Conservation (phyloP, 345 rosid genomes). For the Boechera divaricarpa region DNA sequence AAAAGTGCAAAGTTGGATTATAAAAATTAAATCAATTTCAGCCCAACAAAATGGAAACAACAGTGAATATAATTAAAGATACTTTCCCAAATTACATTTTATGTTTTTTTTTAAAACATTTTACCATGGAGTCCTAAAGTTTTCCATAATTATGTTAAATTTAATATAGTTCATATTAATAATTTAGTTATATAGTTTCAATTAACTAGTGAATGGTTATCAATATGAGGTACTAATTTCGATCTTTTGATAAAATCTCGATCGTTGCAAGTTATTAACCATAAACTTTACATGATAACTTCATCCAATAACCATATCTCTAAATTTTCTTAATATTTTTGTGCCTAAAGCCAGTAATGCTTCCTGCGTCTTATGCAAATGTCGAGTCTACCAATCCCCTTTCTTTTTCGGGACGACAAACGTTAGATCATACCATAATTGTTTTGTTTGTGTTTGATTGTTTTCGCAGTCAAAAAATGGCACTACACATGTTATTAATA, state of each 20-base stretch:
- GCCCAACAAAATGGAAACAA: not conserved
- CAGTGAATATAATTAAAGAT: too few species aligned
- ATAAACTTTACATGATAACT: not conserved
- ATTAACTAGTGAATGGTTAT: too few species aligned
- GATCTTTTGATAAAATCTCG: not conserved
- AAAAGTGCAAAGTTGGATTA: too few species aligned
- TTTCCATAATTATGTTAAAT: too few species aligned
- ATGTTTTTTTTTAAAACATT: too few species aligned
- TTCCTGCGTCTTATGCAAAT: not conserved
- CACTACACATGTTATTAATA: not conserved
- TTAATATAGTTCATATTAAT: too few species aligned
- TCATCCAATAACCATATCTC: not conserved
- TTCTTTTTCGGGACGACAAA: not conserved
- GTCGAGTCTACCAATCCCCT: not conserved
- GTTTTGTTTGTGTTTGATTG: not conserved
- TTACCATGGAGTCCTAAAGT: too few species aligned
- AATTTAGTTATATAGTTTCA: too few species aligned
- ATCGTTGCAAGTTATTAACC: not conserved
- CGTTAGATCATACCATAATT: not conserved
- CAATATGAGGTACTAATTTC: too few species aligned
- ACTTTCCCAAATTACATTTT: too few species aligned
- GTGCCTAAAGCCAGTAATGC: not conserved
- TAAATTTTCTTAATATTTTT: not conserved
- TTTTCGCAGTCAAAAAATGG: not conserved
- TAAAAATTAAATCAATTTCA: not conserved